Conservation (phyloP, 768 basidiomycete genomes). For the Hygrocybe punicea region DNA sequence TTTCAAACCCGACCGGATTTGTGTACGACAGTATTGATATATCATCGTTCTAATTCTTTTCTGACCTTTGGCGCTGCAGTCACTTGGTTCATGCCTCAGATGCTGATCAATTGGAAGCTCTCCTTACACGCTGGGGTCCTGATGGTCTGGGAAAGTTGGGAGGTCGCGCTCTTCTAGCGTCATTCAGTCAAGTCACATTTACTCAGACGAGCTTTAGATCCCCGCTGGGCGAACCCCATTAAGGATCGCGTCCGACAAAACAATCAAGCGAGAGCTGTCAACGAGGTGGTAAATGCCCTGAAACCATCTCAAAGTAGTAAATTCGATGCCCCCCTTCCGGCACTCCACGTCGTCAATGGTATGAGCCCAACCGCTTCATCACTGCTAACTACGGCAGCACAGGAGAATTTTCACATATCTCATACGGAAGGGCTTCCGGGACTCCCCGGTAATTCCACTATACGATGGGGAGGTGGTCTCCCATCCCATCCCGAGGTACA, state of each 20-base stretch:
- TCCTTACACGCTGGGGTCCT: conserved; percentile 84
- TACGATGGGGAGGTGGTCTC: conserved; percentile 59
- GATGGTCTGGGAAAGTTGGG: conserved; percentile 87
- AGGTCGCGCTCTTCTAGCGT: conserved; percentile 48
- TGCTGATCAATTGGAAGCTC: conserved; percentile 81
- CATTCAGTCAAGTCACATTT: conserved; percentile 22
- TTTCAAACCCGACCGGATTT: conserved; percentile 78
- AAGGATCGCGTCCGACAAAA: conserved; percentile 68
- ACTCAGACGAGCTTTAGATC: conserved; percentile 51
- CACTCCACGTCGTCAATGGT: conserved; percentile 78
- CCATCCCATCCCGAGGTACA: conserved; percentile 63
- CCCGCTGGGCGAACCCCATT: conserved; percentile 84
- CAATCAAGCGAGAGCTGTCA: conserved; percentile 69
- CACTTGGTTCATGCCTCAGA: conserved; percentile 91
- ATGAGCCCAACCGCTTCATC: conserved; percentile 68
- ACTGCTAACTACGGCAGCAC: conserved; percentile 69
- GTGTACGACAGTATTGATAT: conserved; percentile 50
- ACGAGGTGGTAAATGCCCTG: conserved; percentile 70
- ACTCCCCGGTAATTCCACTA: conserved; percentile 56
- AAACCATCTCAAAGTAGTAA: conserved; percentile 51
- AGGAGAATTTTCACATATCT: conserved; percentile 57
- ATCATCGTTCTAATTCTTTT: conserved; percentile 13
- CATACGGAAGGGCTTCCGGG: conserved; percentile 51
- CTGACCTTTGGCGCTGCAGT: conserved; percentile 41
- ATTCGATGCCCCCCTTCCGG: conserved; percentile 45